A percentile compares a stretch with the other conserved stretches of the same genome.
These are phyloP conservation scores for Coprinellus aureogranulatus DNA, from an alignment of 768 basidiomycete genomes.

Conservation along the genomic window DNA sequence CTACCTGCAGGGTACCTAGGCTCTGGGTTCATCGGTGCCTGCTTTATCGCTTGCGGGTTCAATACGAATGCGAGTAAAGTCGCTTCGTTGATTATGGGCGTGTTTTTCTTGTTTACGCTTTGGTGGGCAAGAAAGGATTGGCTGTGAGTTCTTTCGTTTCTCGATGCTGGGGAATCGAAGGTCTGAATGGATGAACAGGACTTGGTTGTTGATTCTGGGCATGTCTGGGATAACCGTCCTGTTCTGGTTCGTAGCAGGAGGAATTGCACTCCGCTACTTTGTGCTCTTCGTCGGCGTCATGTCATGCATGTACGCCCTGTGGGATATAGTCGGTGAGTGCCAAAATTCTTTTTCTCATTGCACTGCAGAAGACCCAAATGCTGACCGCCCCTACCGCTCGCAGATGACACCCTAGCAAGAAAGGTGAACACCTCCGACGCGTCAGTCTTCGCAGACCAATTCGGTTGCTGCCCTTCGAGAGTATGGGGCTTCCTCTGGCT, in stretches of 20 bases:
- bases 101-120: slow-evolving; percentile 82
- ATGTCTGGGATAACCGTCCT: slow-evolving; percentile 78
- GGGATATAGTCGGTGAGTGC: slow-evolving; percentile 77
- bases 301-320: slow-evolving; percentile 84
- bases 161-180: not conserved
- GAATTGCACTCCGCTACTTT: slow-evolving; percentile 73
- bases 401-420: slow-evolving; percentile 80
- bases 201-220: slow-evolving; percentile 74
- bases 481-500: slow-evolving; percentile 93
- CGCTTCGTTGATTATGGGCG: slow-evolving; percentile 75
- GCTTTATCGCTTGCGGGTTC: slow-evolving; percentile 84
- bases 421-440: slow-evolving; percentile 90
- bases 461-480: slow-evolving; percentile 82
- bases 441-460: slow-evolving; percentile 77
- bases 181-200: slow-evolving; percentile 38
- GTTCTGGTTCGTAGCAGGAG: slow-evolving; percentile 80
- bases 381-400: not conserved
- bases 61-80: slow-evolving; percentile 87
- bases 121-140: slow-evolving; percentile 83
- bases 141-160: slow-evolving; percentile 46
- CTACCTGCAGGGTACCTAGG: slow-evolving; percentile 82
- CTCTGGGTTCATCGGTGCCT: slow-evolving; percentile 82
- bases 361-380: too few relatives aligned
- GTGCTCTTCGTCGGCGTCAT: slow-evolving; percentile 84
- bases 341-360: too few relatives aligned